A percentile compares a stretch with the other conserved stretches of the same genome.
Evolutionary conservation across 2,329 filamentous ascomycete genomes (phyloP).

Genomic region (Cladophialophora chaetospira): DNA sequence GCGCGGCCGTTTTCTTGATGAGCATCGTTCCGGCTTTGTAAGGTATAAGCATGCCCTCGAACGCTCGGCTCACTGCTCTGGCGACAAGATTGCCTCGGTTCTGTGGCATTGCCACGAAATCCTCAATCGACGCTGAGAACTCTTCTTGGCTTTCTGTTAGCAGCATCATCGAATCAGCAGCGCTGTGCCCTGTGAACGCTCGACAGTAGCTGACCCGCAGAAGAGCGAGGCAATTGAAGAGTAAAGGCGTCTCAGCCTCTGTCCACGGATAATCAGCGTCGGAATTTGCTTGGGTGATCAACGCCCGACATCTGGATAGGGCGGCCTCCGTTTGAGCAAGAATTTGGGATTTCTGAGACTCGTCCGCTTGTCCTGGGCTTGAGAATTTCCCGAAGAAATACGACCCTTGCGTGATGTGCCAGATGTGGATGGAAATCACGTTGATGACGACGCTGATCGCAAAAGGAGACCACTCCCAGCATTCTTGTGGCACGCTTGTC

Average conservation of each 20-base stretch:
- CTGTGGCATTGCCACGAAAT: conserved; percentile 34
- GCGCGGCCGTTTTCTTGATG: conserved; percentile 38
- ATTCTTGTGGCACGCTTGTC: conserved; percentile 22
- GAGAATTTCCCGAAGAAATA: conserved; percentile 34
- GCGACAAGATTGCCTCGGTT: conserved; percentile 34
- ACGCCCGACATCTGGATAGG: conserved; percentile 36
- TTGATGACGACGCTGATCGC: conserved; percentile 40
- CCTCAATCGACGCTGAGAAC: conserved; percentile 30
- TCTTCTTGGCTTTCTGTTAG: conserved; percentile 36
- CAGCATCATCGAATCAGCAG: conserved; percentile 37
- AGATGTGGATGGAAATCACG: conserved; percentile 41
- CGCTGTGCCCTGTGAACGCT: conserved; percentile 35
- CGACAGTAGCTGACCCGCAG: conserved; percentile 39
- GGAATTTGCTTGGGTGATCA: conserved; percentile 65
- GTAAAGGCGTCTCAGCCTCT: conserved; percentile 35
- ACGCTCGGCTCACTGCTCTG: conserved; percentile 36
- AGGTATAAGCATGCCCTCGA: conserved; percentile 36
- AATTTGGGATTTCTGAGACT: conserved; percentile 29
- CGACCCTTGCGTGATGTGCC: conserved; percentile 38
- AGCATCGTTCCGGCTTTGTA: conserved; percentile 36
- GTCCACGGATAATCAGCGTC: conserved; percentile 73
- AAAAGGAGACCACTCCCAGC: conserved; percentile 33
- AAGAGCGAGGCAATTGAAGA: conserved; percentile 40
- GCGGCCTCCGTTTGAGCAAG: conserved; percentile 34
- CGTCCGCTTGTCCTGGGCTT: conserved; percentile 27